Base-by-base conservation (phyloP, 2,329 filamentous ascomycete genomes). In the Xenoacremonium recifei region DNA sequence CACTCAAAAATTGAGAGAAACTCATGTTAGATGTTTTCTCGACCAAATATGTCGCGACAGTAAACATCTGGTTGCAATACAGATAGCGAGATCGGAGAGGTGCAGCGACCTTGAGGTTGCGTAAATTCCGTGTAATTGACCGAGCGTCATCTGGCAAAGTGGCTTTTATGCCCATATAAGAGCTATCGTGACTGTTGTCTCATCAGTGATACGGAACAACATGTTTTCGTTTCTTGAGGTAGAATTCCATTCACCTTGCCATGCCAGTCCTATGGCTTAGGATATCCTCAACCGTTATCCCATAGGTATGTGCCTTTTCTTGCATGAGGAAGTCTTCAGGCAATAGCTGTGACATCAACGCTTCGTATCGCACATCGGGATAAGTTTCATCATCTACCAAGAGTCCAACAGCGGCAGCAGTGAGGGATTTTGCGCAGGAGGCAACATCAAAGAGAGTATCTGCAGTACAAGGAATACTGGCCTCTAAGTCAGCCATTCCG, bases 51-150 rank as follows among this genome's bases (percentile, higher is more conserved):
- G 50, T 47, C 3, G 53, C 50, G 3, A 42, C 58, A 2, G 57
- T 60, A 35, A 51, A 62, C 58, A 62, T 61, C 46, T 58, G 53
- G 33, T 58, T 62, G 41, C 47, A 53, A 43, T 61, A 60, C 13
- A 55, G 44, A 39, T 52, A 57, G 35, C 46, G 48, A 15, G 47
- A 44, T 5, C 58, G 51, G 0, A 55, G 38, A 0, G 59, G 58
- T 5, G 53, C 52, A 4, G 47, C 48, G 2, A 53, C 25, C 3
- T 42, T 34, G n/a, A 62, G 44, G 35, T 61, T 60, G 11, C 58
- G 50, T 23, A 62, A 36, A 19, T 61, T 62, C 13, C 58, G 37
- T 4, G 55, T 58, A 11, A 62, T 38, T 3, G 57, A 59, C 6
- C 40, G 37, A 3, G 57, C 45, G 19, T 46, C 39, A 21, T 61